Percentiles rank a stretch among this genome's conserved stretches.
Evolutionary conservation across 495 filamentous ascomycete species (phyloP).

Genomic region (Elasticomyces elasticus): DNA sequence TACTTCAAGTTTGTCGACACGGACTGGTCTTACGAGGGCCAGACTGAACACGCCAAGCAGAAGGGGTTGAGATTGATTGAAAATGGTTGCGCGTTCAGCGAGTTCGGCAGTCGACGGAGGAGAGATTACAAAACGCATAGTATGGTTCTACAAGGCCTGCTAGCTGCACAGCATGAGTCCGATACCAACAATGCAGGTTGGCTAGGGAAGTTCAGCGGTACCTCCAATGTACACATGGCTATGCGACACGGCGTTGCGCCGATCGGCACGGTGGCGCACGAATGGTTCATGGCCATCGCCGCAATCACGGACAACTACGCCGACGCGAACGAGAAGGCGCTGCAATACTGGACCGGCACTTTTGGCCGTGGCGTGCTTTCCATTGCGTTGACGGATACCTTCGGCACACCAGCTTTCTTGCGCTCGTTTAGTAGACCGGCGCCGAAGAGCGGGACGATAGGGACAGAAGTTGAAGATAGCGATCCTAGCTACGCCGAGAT

Average conservation of each 20-base stretch:
- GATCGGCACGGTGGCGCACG: constrained; percentile 90
- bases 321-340: constrained; percentile 68
- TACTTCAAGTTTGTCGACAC: constrained; percentile 92
- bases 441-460: constrained; percentile 10
- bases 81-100: constrained; percentile 78
- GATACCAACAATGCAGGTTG: constrained; percentile 42
- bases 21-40: constrained; percentile 76
- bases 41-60: constrained; percentile 68
- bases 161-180: constrained; percentile 59
- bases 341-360: constrained; percentile 80
- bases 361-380: constrained; percentile 83
- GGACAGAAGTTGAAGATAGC: constrained; percentile 13
- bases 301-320: constrained; percentile 80
- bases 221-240: constrained; percentile 94
- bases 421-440: constrained; percentile 62
- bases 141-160: constrained; percentile 74
- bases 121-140: constrained; percentile 94
- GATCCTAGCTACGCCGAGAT: constrained; percentile 65
- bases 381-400: constrained; percentile 95
- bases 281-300: constrained; percentile 99
- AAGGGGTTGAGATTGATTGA: constrained; percentile 72
- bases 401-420: constrained; percentile 85
- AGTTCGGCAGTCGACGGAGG: constrained; percentile 82
- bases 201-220: constrained; percentile 67
- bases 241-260: constrained; percentile 77